Evolutionary conservation across 345 rosid species (phyloP).

Genomic region (Camelina neglecta): DNA sequence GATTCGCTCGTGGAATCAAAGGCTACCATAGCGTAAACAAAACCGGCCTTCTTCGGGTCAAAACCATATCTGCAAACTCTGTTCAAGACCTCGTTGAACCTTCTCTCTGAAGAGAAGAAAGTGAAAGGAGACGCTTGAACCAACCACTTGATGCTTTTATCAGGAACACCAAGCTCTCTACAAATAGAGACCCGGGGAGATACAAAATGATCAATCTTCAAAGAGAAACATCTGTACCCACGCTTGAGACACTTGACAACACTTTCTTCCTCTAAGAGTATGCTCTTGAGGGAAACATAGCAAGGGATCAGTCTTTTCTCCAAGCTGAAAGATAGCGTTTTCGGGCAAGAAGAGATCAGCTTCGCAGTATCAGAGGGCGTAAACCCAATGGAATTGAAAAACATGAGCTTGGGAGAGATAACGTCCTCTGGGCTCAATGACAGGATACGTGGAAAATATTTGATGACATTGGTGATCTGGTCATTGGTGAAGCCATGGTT

Average conservation of each 20-base stretch:
- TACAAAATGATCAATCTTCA: not conserved
- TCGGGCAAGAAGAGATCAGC: slow-evolving; percentile 18
- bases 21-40: slow-evolving; percentile 34
- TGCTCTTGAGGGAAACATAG: slow-evolving; percentile 18
- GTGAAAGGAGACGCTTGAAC: slow-evolving; percentile 8
- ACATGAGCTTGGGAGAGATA: slow-evolving; percentile 42
- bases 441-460: slow-evolving; percentile 25
- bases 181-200: not conserved
- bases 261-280: slow-evolving; percentile 21
- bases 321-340: slow-evolving; percentile 31
- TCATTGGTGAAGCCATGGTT: slow-evolving; percentile 37
- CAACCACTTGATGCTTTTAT: slow-evolving; percentile 23
- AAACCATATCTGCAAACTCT: slow-evolving; percentile 41
- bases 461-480: slow-evolving; percentile 34
- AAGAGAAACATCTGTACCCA: not conserved
- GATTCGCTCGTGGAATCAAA: not conserved
- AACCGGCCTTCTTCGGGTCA: slow-evolving; percentile 30
- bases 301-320: slow-evolving; percentile 23
- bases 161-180: slow-evolving; percentile 36
- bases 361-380: slow-evolving; percentile 13
- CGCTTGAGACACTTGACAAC: slow-evolving; percentile 25
- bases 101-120: not conserved
- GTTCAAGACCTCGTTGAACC: slow-evolving; percentile 23
- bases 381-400: slow-evolving; percentile 37
- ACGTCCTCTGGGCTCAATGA: slow-evolving; percentile 3